These are phyloP conservation scores for Penicillium herquei DNA, from an alignment of 495 filamentous ascomycete species.

Conservation along the genomic window DNA sequence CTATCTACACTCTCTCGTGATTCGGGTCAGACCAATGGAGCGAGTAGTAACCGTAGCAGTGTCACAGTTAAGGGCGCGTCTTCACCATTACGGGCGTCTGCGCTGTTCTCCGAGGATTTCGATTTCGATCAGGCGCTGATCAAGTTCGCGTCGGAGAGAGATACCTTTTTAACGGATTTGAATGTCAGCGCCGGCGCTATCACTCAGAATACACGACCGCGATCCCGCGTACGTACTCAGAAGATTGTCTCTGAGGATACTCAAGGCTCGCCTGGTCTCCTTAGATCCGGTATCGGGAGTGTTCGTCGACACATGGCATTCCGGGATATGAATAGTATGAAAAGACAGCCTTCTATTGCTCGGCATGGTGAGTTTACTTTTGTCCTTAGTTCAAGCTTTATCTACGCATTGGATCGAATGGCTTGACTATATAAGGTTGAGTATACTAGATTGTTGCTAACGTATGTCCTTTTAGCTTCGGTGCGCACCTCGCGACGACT, in stretches of 20 bases:
- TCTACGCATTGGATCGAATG: background rate
- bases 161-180: conserved; percentile 90
- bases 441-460: background rate
- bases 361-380: conserved; percentile 65
- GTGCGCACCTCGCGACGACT: conserved; percentile 83
- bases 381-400: background rate
- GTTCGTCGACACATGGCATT: conserved; percentile 85
- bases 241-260: conserved; percentile 77
- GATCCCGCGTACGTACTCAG: conserved; percentile 74
- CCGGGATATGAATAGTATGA: conserved; percentile 91
- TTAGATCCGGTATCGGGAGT: conserved; percentile 66
- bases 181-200: conserved; percentile 83
- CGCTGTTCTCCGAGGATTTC: conserved; percentile 56
- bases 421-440: too few relatives aligned
- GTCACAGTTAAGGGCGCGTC: conserved; percentile 70
- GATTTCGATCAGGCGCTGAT: conserved; percentile 90
- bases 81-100: conserved; percentile 37
- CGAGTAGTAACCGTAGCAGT: conserved; percentile 84
- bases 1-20: conserved; percentile 66
- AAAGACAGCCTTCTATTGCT: conserved; percentile 75
- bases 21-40: conserved; percentile 52
- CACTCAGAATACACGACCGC: conserved; percentile 65
- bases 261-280: conserved; percentile 37
- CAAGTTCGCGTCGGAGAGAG: conserved; percentile 92
- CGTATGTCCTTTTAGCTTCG: conserved; percentile 59